Base-by-base conservation (phyloP, 768 basidiomycete genomes). In the Tephrocybe sp. region DNA sequence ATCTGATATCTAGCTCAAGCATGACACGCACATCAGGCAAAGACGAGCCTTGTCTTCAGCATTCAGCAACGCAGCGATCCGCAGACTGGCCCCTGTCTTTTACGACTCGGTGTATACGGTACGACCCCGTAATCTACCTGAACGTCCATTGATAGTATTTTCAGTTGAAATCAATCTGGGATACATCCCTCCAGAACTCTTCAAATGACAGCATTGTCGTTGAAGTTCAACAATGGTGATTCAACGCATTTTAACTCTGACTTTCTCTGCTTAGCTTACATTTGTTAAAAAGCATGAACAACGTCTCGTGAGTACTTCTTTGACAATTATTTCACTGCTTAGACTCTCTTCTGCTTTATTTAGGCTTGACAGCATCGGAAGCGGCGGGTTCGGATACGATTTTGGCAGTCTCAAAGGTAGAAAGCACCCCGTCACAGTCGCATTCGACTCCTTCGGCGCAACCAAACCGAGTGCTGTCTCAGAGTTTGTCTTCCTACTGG, bases 321-420 rank as follows among this genome's bases (percentile, higher is more conserved):
- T 19, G n/a, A n/a, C n/a, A n/a, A 35, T n/a, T 19, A 8, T 12
- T 5, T 24, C 26, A n/a, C 32, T 11, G 32, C 7, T 41, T 9
- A 39, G 32, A 19, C 16, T 25, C 28, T 15, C 37, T 22, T 18
- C 25, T 6, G 32, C 35, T 34, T 41, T 24, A 24, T 12, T 13
- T 18, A 79, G 77, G 5, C 58, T 82, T 5, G 80, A 82, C 49
- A 69, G 59, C n/a, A 69, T 82, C 28, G 78, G 80, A 9, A 66
- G 74, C 19, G 74, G 76, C 1, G 73, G 73, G 0, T 81, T 81
- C 53, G 71, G 72, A n/a, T 71, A 80, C 52, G 64, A 77, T 51
- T 81, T 82, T 50, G 68, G 67, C 15, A 53, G 72, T 1, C 69
- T 81, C 5, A 67, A 71, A 22, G 77, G 77, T 13, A 63, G 70